A percentile compares a stretch with the other conserved stretches of the same genome.
phyloP scores from a whole-genome alignment of 805 yeast genomes.

The Yarrowia sp. region DNA sequence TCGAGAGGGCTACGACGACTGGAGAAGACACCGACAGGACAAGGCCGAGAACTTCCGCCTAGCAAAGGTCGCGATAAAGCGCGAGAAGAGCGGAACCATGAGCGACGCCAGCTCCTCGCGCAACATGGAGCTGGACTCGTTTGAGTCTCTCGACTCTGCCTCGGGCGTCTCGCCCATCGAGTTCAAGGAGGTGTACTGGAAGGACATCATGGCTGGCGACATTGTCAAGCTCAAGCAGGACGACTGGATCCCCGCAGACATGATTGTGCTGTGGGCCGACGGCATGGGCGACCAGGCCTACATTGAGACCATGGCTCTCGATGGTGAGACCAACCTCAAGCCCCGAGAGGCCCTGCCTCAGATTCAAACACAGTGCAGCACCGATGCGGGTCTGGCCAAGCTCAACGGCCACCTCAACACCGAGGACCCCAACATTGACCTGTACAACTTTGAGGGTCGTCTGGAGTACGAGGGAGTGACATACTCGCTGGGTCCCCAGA shows the following conservation, averaged over 20 bases:
- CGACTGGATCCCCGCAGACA: constrained; percentile 95
- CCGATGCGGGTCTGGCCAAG: constrained; percentile 46
- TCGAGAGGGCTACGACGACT: constrained; percentile 93
- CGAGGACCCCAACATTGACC: constrained; percentile 90
- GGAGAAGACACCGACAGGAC: constrained; percentile 81
- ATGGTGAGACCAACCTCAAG: constrained; percentile 94
- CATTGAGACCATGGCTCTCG: constrained; percentile 95
- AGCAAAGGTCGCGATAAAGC: constrained; percentile 44
- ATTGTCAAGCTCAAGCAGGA: constrained; percentile 67
- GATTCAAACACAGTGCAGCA: constrained; percentile 51
- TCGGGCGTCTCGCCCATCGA: constrained; percentile 31
- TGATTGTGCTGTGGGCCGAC: constrained; percentile 65
- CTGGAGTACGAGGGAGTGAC: constrained; percentile 42
- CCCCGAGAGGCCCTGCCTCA: constrained; percentile 66
- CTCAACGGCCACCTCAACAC: constrained; percentile 52
- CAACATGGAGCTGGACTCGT: constrained; percentile 4
- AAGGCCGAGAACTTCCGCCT: constrained; percentile 71
- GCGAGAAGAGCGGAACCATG: not conserved
- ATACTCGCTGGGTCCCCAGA: constrained; percentile 71
- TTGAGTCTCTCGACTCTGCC: not conserved
- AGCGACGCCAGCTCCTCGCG: not conserved
- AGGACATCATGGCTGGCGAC: constrained; percentile 82
- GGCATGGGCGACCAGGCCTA: constrained; percentile 58
- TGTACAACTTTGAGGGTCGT: constrained; percentile 85
- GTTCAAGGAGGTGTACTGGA: constrained; percentile 56